A percentile compares a stretch with the other conserved stretches of the same genome.
phyloP scores from a whole-genome alignment of 116 monocot genomes.

The Cymodocea nodosa region DNA sequence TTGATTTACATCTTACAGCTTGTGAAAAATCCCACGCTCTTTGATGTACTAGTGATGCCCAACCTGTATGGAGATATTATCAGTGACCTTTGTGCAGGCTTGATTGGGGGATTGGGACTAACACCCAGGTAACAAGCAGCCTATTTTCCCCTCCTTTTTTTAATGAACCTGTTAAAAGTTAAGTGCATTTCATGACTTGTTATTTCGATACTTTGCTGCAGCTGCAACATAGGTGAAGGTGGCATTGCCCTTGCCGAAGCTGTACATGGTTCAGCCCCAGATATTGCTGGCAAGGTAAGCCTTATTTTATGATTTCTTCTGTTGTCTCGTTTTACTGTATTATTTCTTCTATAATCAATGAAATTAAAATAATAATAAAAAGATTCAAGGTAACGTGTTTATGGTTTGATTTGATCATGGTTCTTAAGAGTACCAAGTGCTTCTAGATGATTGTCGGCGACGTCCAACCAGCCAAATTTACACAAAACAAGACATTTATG shows the following conservation, averaged over 20 bases:
- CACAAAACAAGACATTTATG: too few species aligned
- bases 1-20: conserved; percentile 21
- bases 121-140: conserved; percentile 41
- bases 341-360: not conserved
- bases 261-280: conserved; percentile 71
- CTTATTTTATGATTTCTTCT: not conserved
- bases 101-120: conserved; percentile 60
- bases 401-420: too few species aligned
- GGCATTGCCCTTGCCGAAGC: conserved; percentile 68
- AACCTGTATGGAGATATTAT: conserved; percentile 71
- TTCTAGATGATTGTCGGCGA: too few species aligned
- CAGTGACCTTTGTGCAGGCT: conserved; percentile 66
- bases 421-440: too few species aligned
- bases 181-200: not conserved
- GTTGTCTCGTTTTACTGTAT: not conserved
- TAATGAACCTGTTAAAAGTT: not conserved
- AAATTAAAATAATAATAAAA: too few species aligned
- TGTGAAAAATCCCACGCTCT: conserved; percentile 53
- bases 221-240: conserved; percentile 65
- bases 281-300: conserved; percentile 65
- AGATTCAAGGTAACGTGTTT: too few species aligned
- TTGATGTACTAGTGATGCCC: conserved; percentile 71
- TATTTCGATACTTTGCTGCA: conserved; percentile 7
- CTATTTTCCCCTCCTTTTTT: not conserved
- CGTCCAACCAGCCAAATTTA: too few species aligned